Evolutionary conservation across 1,139 yeast species (phyloP).

Genomic region (Scheffersomyces insectosa): DNA sequence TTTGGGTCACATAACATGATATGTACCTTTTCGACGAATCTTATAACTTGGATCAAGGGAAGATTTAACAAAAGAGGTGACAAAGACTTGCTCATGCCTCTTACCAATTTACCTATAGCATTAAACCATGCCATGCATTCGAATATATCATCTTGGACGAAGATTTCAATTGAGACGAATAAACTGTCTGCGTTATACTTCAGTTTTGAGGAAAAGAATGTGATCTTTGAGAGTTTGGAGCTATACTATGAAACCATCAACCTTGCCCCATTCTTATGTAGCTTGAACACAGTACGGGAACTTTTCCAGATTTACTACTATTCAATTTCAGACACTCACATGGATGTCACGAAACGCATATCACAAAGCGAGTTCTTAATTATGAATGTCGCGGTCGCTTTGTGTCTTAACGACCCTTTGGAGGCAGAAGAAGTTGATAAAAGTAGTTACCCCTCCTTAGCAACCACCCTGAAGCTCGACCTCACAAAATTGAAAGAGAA

Average conservation of each 20-base stretch:
- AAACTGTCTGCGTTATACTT: background rate
- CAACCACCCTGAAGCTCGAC: background rate
- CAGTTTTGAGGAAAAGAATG: constrained; percentile 3
- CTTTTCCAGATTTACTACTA: constrained; percentile 10
- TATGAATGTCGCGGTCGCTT: constrained; percentile 17
- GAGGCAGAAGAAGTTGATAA: background rate
- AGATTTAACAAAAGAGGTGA: constrained; percentile 3
- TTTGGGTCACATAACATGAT: constrained; percentile 11
- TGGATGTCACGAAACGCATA: constrained; percentile 1
- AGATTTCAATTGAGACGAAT: constrained; percentile 4
- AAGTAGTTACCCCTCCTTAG: constrained; percentile 4
- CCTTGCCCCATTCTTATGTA: constrained; percentile 7
- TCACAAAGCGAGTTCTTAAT: constrained; percentile 12
- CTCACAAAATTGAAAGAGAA: constrained; percentile 7
- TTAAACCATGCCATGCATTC: constrained; percentile 6
- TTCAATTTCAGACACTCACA: constrained; percentile 1
- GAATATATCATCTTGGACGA: background rate
- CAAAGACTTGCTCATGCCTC: constrained; percentile 4
- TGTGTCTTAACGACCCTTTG: constrained; percentile 9
- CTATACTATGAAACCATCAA: constrained; percentile 4
- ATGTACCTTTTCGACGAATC: constrained; percentile 8
- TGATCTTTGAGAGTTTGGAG: constrained; percentile 9
- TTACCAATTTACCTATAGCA: constrained; percentile 7
- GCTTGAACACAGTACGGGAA: constrained; percentile 5
- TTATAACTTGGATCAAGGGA: constrained; percentile 6